Percentiles rank a stretch among this genome's conserved stretches.
These are phyloP conservation scores for Populus davidiana DNA, from an alignment of 345 rosid genomes.

Conservation along the genomic window DNA sequence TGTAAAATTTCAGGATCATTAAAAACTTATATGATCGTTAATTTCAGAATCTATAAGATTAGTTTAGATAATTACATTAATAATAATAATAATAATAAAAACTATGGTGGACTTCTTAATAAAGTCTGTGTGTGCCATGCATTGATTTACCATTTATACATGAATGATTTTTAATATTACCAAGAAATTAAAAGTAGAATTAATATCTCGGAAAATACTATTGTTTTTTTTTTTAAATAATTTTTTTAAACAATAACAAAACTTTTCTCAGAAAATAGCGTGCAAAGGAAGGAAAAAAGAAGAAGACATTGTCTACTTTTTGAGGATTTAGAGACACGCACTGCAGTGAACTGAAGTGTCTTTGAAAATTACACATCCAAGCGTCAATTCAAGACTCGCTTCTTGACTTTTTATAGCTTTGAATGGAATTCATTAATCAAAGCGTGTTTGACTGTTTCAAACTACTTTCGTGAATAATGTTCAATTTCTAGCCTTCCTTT, in stretches of 20 bases:
- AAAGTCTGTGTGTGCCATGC: no score
- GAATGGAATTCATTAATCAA: constrained; percentile 5
- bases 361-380: background rate
- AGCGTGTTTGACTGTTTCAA: constrained; percentile 22
- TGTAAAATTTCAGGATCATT: no score
- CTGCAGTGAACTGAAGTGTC: background rate
- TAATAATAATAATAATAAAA: no score
- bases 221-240: no score
- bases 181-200: no score
- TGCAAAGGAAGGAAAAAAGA: background rate
- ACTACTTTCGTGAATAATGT: background rate
- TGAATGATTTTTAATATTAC: no score
- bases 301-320: background rate
- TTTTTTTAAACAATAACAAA: background rate
- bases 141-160: no score
- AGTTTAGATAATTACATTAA: fast-evolving
- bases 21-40: no score
- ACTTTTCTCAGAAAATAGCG: background rate
- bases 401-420: constrained; percentile 6
- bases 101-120: no score
- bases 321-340: background rate
- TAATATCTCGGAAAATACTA: no score
- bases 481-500: background rate
- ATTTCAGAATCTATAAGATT: fast-evolving
- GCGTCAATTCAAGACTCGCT: background rate